A percentile compares a stretch with the other conserved stretches of the same genome.
Evolutionary conservation across 345 rosid species (phyloP).

Genomic region (Erodium maritimum): DNA sequence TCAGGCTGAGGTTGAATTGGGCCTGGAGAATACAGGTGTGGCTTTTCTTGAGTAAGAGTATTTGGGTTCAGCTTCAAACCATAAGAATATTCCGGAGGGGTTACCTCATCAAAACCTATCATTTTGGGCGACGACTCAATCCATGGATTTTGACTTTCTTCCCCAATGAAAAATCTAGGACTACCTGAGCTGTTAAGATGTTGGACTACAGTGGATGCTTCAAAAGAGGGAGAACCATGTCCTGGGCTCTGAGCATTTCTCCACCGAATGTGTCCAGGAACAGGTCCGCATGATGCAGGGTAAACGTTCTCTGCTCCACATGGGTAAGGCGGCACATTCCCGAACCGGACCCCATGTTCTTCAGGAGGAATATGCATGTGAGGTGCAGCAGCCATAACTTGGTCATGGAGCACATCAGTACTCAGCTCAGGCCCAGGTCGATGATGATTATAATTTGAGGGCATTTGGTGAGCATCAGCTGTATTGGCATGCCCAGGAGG

Average conservation of each 20-base stretch:
- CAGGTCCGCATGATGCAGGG: slow-evolving; percentile 41
- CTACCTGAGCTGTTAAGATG: slow-evolving; percentile 44
- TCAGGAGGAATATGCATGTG: slow-evolving; percentile 38
- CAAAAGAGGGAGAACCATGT: slow-evolving; percentile 40
- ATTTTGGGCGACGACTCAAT: slow-evolving; percentile 38
- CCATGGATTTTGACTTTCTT: slow-evolving; percentile 40
- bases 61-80: slow-evolving; percentile 18
- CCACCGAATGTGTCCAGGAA: slow-evolving; percentile 42
- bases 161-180: slow-evolving; percentile 30
- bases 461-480: slow-evolving; percentile 36
- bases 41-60: slow-evolving; percentile 23
- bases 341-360: slow-evolving; percentile 40
- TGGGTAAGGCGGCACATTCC: slow-evolving; percentile 41
- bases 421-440: slow-evolving; percentile 51
- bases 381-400: slow-evolving; percentile 25
- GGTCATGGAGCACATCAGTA: slow-evolving; percentile 53
- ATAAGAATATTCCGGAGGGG: slow-evolving; percentile 31
- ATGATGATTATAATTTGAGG: slow-evolving; percentile 33
- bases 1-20: slow-evolving; percentile 23
- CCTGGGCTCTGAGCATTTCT: slow-evolving; percentile 47
- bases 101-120: slow-evolving; percentile 41
- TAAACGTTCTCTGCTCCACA: slow-evolving; percentile 51
- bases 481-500: slow-evolving; percentile 44
- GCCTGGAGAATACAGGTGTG: slow-evolving; percentile 20
- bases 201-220: slow-evolving; percentile 27